Percentiles rank a stretch among this genome's conserved stretches.
Evolutionary conservation across 805 yeast species (phyloP).

Genomic region (Candida dajiaensis): DNA sequence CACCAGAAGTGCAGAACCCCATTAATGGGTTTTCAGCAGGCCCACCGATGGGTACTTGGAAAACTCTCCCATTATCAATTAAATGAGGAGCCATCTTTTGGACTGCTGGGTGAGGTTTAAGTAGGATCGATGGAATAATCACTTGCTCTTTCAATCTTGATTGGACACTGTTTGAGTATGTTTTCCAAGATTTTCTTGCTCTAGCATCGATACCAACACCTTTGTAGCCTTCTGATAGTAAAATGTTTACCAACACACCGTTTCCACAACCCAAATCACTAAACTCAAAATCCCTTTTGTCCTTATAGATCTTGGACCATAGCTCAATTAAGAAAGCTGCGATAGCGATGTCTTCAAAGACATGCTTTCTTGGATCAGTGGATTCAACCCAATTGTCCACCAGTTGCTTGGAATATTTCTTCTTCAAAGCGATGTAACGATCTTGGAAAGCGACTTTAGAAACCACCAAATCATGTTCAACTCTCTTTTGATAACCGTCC

Average conservation of each 20-base stretch:
- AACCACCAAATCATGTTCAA: constrained; percentile 81
- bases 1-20: constrained; percentile 41
- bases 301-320: constrained; percentile 55
- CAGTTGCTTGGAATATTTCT: constrained; percentile 67
- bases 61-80: constrained; percentile 55
- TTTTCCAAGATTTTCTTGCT: constrained; percentile 79
- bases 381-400: constrained; percentile 88
- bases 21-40: constrained; percentile 36
- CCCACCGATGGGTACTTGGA: constrained; percentile 33
- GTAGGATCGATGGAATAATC: constrained; percentile 68
- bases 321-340: constrained; percentile 90
- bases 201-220: constrained; percentile 92
- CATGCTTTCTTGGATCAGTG: constrained; percentile 93
- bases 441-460: constrained; percentile 80
- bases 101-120: constrained; percentile 65
- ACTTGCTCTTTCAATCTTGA: constrained; percentile 63
- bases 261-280: constrained; percentile 95
- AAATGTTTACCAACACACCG: constrained; percentile 74
- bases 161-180: constrained; percentile 63
- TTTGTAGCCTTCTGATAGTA: constrained; percentile 69
- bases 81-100: constrained; percentile 46
- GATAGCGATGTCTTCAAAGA: constrained; percentile 91
- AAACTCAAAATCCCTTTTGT: constrained; percentile 49
- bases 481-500: constrained; percentile 83
- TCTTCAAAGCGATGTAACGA: constrained; percentile 71